These are phyloP conservation scores for bread wheat (Triticum aestivum) DNA, from an alignment of 176 grass and related monocot species.

Conservation along the genomic window IWGSC_CS_RefSeq_v2.1 NC_057797.1:588929246-588929745, in stretches of 20 bases:
- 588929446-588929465: too few relatives aligned
- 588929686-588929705: conserved; percentile 52
- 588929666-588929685: conserved; percentile 46
- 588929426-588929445: background rate
- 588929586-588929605: background rate
- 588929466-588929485: too few relatives aligned
- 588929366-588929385: background rate
- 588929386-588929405: too few relatives aligned
- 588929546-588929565: background rate
- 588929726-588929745: conserved; percentile 57
- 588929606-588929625: conserved; percentile 4
- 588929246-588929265: background rate
- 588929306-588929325: background rate
- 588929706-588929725: conserved; percentile 59
- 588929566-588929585: background rate
- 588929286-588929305: background rate
- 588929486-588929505: background rate
- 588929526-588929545: background rate
- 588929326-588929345: too few relatives aligned
- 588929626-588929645: conserved; percentile 19
- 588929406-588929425: background rate
- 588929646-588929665: conserved; percentile 53
- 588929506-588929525: background rate
- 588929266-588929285: conserved; percentile 7
- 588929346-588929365: background rate